A percentile compares a stretch with the other conserved stretches of the same genome.
Evolutionary conservation across 2,329 filamentous ascomycete genomes (phyloP).

Genomic region (Zasmidium citrigriseum): DNA sequence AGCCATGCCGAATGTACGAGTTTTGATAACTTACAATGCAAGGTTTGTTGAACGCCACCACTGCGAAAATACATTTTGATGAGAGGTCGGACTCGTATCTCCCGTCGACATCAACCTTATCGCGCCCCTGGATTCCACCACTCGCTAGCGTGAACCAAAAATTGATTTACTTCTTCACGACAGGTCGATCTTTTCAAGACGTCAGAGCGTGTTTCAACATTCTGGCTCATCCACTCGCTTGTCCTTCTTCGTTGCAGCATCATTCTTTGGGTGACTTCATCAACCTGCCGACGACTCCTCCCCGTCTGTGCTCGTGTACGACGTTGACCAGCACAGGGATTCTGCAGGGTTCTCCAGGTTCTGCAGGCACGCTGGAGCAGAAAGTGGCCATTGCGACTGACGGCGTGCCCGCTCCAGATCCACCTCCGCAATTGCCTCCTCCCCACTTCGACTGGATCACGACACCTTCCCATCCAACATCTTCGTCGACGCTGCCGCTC

Average conservation of each 20-base stretch:
- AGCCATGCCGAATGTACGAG: no score
- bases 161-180: no score
- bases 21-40: no score
- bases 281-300: background rate
- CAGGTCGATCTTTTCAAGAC: background rate
- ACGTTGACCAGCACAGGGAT: background rate
- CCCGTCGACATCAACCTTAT: no score
- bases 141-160: no score
- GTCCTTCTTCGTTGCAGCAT: no score
- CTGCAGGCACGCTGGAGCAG: background rate
- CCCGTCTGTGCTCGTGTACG: background rate
- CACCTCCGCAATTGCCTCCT: constrained; percentile 1
- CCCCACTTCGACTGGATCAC: background rate
- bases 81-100: no score
- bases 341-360: background rate
- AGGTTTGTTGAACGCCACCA: no score
- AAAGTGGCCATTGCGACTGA: background rate
- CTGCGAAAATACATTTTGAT: no score
- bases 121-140: no score
- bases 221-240: background rate
- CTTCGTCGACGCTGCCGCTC: constrained; percentile 5
- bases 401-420: constrained; percentile 1
- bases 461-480: background rate
- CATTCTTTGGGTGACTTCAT: background rate
- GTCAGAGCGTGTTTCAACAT: background rate